These are phyloP conservation scores for Caryopteris hybrid DNA, from an alignment of 305 asterid genomes.

Conservation along the genomic window DNA sequence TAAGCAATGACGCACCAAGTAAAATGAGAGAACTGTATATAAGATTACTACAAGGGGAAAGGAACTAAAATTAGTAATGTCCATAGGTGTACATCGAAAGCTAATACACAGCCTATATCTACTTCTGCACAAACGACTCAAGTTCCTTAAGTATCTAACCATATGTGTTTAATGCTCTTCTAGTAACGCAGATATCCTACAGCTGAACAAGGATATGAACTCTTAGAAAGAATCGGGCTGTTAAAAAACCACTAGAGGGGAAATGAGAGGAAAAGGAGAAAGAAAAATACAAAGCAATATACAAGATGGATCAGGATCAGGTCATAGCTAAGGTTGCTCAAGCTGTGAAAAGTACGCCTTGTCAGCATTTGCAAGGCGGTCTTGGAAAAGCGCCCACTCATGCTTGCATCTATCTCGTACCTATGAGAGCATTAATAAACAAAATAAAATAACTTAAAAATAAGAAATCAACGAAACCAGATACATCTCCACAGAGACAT, in stretches of 20 bases:
- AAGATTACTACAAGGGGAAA: neutral
- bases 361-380: slow-evolving; percentile 71
- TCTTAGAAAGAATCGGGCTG: slow-evolving; percentile 19
- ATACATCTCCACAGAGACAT: too few species aligned
- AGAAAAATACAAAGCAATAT: slow-evolving; percentile 23
- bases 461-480: neutral
- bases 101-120: slow-evolving; percentile 21
- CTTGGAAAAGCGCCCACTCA: slow-evolving; percentile 82
- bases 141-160: slow-evolving; percentile 13
- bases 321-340: slow-evolving; percentile 25
- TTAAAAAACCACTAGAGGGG: slow-evolving; percentile 10
- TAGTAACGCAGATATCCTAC: slow-evolving; percentile 28
- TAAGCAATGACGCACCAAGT: too few species aligned
- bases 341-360: slow-evolving; percentile 51
- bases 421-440: slow-evolving; percentile 8
- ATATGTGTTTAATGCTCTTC: slow-evolving; percentile 9
- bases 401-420: slow-evolving; percentile 69
- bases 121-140: slow-evolving; percentile 30
- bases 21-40: neutral
- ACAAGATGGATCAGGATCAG: slow-evolving; percentile 27
- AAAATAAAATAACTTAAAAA: too few species aligned
- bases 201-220: slow-evolving; percentile 16
- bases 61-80: slow-evolving; percentile 10
- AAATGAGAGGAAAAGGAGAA: slow-evolving; percentile 1
- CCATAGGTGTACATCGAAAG: slow-evolving; percentile 15